Conservation (phyloP, 345 rosid genomes). For the Heritiera fomes region DNA sequence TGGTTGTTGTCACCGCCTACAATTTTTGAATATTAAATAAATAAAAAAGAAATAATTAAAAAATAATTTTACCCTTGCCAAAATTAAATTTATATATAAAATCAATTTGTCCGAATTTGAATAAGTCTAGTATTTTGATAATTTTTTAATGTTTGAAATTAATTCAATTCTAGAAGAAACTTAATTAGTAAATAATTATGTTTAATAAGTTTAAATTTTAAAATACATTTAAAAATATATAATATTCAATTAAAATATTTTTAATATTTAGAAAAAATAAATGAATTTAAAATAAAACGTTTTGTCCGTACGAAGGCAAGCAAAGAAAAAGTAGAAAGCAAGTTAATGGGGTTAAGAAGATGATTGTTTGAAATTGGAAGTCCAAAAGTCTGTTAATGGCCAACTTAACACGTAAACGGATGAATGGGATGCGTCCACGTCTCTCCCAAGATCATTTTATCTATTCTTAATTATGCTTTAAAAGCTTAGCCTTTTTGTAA, state of each 20-base stretch:
- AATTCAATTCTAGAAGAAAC: no score
- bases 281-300: not conserved
- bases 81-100: no score
- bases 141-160: no score
- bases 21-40: not conserved
- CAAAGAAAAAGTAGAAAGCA: not conserved
- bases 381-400: constrained; percentile 30
- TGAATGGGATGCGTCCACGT: constrained; percentile 51
- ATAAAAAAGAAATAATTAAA: no score
- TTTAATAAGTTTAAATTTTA: no score
- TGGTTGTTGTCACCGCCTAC: not conserved
- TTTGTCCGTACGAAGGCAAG: constrained; percentile 39
- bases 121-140: no score
- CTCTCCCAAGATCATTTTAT: not conserved
- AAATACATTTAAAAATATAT: no score
- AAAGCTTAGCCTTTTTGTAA: not conserved
- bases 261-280: no score
- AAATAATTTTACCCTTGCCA: no score
- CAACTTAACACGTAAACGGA: constrained; percentile 41
- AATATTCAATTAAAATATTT: no score
- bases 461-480: not conserved
- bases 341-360: constrained; percentile 24
- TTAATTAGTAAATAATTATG: no score
- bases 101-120: no score
- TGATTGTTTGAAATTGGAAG: not conserved